Conservation (phyloP, 768 basidiomycete genomes). For the Lactarius evosmus region DNA sequence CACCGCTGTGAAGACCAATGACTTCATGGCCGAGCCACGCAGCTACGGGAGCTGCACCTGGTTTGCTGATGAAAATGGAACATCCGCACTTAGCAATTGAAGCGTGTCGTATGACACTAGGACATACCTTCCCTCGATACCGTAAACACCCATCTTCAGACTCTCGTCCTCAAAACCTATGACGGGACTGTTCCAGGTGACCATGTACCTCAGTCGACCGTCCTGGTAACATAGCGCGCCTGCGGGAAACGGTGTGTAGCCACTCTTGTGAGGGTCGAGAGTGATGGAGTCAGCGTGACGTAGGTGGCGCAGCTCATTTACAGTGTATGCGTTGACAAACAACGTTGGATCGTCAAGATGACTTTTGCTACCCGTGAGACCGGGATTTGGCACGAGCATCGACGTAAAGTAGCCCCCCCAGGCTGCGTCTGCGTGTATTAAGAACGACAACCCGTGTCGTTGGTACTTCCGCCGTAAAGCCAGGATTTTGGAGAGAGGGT, state of each 20-base stretch:
- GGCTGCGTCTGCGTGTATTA: constrained; percentile 45
- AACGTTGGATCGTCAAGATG: constrained; percentile 30
- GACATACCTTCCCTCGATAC: constrained; percentile 47
- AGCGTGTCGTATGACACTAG: background rate
- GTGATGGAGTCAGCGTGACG: constrained; percentile 40
- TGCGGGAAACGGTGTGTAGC: constrained; percentile 44
- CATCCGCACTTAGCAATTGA: background rate
- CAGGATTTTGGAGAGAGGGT: constrained; percentile 41
- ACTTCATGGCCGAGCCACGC: constrained; percentile 40
- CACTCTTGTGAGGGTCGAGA: constrained; percentile 44
- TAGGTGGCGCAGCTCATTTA: constrained; percentile 33
- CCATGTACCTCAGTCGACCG: constrained; percentile 37
- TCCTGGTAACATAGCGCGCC: constrained; percentile 43
- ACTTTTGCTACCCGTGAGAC: background rate
- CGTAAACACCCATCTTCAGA: constrained; percentile 42
- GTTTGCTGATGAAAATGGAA: constrained; percentile 39
- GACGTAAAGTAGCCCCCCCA: constrained; percentile 48
- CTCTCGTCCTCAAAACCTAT: constrained; percentile 33
- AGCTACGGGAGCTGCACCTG: constrained; percentile 43
- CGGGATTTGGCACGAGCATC: constrained; percentile 30
- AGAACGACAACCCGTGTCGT: constrained; percentile 38
- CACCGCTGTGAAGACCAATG: constrained; percentile 40
- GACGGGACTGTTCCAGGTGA: constrained; percentile 41
- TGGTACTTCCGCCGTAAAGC: constrained; percentile 36
- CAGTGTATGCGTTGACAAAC: constrained; percentile 33